Conservation (phyloP, 2,329 filamentous ascomycete genomes). For the Sordariomycetes sp. region DNA sequence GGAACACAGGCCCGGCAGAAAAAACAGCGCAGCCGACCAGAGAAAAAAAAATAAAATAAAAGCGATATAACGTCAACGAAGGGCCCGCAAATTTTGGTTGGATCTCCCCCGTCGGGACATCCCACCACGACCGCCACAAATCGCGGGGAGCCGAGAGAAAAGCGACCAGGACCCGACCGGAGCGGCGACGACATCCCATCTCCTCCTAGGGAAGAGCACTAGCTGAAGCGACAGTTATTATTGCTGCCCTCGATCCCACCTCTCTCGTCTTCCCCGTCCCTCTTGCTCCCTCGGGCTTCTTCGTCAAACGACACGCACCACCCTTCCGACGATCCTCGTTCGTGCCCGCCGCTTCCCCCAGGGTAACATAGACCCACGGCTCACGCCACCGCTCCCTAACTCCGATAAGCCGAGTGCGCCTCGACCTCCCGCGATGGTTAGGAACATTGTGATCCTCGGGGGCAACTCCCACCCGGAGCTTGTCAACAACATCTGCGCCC, state of each 20-base stretch:
- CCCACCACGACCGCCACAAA: not conserved
- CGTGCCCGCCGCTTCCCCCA: not conserved
- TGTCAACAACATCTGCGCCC: constrained; percentile 74
- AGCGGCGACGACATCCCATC: not conserved
- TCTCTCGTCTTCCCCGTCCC: not conserved
- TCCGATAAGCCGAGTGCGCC: not conserved
- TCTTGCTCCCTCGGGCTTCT: not conserved
- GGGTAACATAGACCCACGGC: not conserved
- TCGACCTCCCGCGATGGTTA: constrained; percentile 53
- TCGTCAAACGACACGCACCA: not conserved
- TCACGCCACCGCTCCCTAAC: not conserved
- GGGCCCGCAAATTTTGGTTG: not conserved
- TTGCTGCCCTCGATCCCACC: not conserved
- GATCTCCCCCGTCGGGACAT: not conserved
- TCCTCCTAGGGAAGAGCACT: not conserved
- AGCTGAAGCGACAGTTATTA: not conserved
- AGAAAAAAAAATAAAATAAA: not conserved
- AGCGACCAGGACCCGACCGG: not conserved
- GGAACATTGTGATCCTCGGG: constrained; percentile 87
- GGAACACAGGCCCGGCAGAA: not conserved
- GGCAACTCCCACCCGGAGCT: constrained; percentile 87
- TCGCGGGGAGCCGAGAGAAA: not conserved
- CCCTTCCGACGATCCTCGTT: not conserved
- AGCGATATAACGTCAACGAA: not conserved
- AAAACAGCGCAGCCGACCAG: not conserved